phyloP scores from a whole-genome alignment of 73 alveolate genomes.

The Paramecium octaurelia region DNA sequence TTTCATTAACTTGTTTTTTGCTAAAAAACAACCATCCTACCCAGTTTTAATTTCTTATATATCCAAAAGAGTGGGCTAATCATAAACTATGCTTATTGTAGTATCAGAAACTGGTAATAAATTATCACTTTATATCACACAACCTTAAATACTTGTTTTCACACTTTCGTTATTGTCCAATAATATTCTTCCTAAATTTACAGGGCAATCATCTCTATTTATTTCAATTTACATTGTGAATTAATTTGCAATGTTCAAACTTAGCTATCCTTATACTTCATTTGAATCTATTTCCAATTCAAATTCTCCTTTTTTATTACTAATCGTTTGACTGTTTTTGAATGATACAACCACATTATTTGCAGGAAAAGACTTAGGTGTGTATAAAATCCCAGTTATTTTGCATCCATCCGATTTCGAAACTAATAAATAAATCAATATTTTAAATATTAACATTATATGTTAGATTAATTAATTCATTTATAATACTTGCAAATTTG shows the following conservation, averaged over 20 bases:
- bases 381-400: not conserved
- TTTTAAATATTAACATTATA: not conserved
- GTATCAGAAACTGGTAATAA: not conserved
- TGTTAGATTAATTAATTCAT: not conserved
- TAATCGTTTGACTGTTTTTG: not conserved
- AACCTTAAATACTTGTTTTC: not conserved
- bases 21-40: not conserved
- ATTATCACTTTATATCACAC: not conserved
- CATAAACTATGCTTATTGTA: not conserved
- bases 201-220: not conserved
- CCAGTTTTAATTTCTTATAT: not conserved
- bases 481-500: not conserved
- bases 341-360: not conserved
- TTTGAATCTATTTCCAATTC: not conserved
- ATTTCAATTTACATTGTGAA: not conserved
- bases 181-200: not conserved
- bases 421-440: not conserved
- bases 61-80: not conserved
- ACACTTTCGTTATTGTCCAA: not conserved
- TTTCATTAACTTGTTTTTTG: not conserved
- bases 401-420: not conserved
- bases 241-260: not conserved
- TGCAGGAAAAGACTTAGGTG: not conserved
- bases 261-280: not conserved
- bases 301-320: slow-evolving; percentile 2